These are phyloP conservation scores for Naumovozyma baii DNA, from an alignment of 805 yeast genomes.

Conservation along the genomic window DNA sequence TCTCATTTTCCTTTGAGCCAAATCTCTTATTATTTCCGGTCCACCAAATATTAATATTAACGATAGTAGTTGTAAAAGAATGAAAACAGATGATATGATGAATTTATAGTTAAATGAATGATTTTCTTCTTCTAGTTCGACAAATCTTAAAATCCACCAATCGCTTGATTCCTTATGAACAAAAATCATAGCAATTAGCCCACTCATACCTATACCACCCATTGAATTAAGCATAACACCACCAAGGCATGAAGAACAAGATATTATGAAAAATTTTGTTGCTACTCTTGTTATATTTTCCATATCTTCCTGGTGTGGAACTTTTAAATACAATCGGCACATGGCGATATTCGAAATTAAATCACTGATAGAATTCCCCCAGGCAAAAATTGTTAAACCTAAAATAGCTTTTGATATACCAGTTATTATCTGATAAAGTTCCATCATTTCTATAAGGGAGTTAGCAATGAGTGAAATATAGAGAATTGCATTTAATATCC, in stretches of 20 bases:
- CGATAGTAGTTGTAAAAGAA: constrained; percentile 16
- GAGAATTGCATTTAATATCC: constrained; percentile 26
- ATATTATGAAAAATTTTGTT: constrained; percentile 77
- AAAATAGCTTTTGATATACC: constrained; percentile 67
- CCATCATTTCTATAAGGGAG: constrained; percentile 28
- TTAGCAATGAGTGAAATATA: constrained; percentile 30
- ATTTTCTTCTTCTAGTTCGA: constrained; percentile 10
- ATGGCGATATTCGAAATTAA: constrained; percentile 76
- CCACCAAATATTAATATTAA: constrained; percentile 15
- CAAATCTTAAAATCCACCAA: constrained; percentile 21
- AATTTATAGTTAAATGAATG: constrained; percentile 15
- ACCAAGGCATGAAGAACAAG: constrained; percentile 88
- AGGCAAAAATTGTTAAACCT: constrained; percentile 86
- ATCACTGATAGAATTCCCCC: constrained; percentile 93
- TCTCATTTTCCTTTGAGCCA: constrained; percentile 10
- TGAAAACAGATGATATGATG: constrained; percentile 18
- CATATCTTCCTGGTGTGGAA: constrained; percentile 14
- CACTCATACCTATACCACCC: constrained; percentile 75
- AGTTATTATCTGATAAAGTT: constrained; percentile 25
- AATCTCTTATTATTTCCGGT: constrained; percentile 5
- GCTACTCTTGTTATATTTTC: constrained; percentile 15
- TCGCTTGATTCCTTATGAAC: constrained; percentile 9
- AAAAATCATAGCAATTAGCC: constrained; percentile 37
- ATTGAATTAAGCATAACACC: constrained; percentile 76
- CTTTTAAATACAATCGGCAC: constrained; percentile 42